Evolutionary conservation across 108 stramenopile species (phyloP).

Genomic region (Cyclotella choctawhatcheeana): DNA sequence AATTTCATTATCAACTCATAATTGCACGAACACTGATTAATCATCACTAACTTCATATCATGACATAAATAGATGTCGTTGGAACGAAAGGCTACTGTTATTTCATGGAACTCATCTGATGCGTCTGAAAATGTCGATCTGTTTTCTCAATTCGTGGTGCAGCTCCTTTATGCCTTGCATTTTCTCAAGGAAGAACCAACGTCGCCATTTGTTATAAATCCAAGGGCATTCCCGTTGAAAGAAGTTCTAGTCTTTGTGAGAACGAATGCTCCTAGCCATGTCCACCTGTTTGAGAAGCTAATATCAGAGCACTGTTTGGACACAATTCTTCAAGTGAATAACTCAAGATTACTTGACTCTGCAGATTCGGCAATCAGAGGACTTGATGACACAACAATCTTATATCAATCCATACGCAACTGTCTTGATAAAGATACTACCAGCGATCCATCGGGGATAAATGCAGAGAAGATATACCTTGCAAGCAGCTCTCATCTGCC

Average conservation of each 20-base stretch:
- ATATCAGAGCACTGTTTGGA: conserved; percentile 38
- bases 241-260: conserved; percentile 21
- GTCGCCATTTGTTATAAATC: conserved; percentile 63
- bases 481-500: conserved; percentile 29
- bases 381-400: background rate
- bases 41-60: background rate
- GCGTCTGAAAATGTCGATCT: background rate
- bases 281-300: conserved; percentile 9
- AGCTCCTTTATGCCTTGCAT: conserved; percentile 63
- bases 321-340: conserved; percentile 8
- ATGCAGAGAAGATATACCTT: conserved; percentile 57
- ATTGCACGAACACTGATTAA: conserved; percentile 8
- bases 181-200: conserved; percentile 45
- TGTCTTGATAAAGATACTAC: conserved; percentile 13
- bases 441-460: conserved; percentile 27
- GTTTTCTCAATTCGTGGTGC: conserved; percentile 48
- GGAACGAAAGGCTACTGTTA: conserved; percentile 17
- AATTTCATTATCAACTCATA: conserved; percentile 20
- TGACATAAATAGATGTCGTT: conserved; percentile 15
- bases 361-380: background rate
- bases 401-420: conserved; percentile 36
- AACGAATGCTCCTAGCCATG: background rate
- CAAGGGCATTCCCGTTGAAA: conserved; percentile 53
- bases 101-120: conserved; percentile 22
- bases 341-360: background rate